Conservation (phyloP, 1,284 basidiomycete species). For the Puccinia horiana region DNA sequence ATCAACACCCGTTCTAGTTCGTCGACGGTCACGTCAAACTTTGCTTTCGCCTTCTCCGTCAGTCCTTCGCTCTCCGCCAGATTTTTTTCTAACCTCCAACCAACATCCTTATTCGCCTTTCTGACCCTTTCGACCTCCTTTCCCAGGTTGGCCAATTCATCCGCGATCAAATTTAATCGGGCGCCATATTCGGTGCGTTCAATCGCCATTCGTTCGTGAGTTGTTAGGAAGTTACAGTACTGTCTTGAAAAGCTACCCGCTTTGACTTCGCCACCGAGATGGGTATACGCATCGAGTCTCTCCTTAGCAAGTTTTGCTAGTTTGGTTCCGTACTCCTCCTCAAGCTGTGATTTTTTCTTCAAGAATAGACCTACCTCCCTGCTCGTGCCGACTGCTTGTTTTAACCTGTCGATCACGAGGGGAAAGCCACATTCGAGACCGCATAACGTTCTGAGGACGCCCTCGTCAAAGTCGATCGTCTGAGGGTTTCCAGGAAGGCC, state of each 20-base stretch:
- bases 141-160: slow-evolving; percentile 22
- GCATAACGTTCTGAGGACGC: slow-evolving; percentile 40
- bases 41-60: slow-evolving; percentile 84
- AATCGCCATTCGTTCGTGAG: slow-evolving; percentile 35
- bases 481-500: not conserved
- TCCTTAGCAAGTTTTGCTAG: slow-evolving; percentile 23
- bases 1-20: slow-evolving; percentile 90
- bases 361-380: slow-evolving; percentile 34
- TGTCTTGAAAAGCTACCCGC: slow-evolving; percentile 25
- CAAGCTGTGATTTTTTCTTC: slow-evolving; percentile 35
- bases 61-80: slow-evolving; percentile 83
- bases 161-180: slow-evolving; percentile 10
- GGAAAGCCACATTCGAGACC: slow-evolving; percentile 44
- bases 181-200: slow-evolving; percentile 27
- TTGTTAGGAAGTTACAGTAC: slow-evolving; percentile 26
- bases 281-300: slow-evolving; percentile 42
- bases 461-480: slow-evolving; percentile 43
- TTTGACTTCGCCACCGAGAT: slow-evolving; percentile 44
- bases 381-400: slow-evolving; percentile 30
- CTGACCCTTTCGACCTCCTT: slow-evolving; percentile 43
- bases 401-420: slow-evolving; percentile 38
- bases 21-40: slow-evolving; percentile 86
- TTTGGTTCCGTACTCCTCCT: slow-evolving; percentile 42
- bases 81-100: slow-evolving; percentile 79
- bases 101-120: slow-evolving; percentile 72